Conservation (phyloP, 1,284 basidiomycete species). For the Flammula alnicola region DNA sequence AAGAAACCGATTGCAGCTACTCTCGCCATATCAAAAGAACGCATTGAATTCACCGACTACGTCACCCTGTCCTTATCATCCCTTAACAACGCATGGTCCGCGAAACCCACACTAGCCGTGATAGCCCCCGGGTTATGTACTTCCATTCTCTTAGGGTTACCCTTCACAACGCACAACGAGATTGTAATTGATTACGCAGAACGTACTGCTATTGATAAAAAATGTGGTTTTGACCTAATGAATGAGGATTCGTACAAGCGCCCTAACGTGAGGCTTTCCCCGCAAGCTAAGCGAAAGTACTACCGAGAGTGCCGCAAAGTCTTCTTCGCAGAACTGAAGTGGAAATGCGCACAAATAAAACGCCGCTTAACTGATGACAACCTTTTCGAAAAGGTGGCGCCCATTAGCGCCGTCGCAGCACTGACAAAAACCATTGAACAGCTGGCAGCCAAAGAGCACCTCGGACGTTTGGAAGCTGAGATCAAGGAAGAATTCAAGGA, state of each 20-base stretch:
- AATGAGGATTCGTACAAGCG: not conserved
- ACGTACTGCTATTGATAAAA: constrained; percentile 2
- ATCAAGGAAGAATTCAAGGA: constrained; percentile 24
- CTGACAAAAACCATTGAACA: constrained; percentile 5
- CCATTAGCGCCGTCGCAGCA: not conserved
- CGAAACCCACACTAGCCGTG: not conserved
- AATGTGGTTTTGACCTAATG: constrained; percentile 6
- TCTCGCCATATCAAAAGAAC: no score
- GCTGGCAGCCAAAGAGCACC: constrained; percentile 2
- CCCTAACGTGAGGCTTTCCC: no score
- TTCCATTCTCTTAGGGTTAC: constrained; percentile 15
- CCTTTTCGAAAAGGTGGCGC: not conserved
- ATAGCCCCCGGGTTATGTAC: constrained; percentile 3
- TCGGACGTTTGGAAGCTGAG: not conserved
- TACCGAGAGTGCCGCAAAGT: not conserved
- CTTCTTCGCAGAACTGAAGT: constrained; percentile 11
- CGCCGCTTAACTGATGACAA: not conserved
- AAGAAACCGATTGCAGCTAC: no score
- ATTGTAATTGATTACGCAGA: constrained; percentile 9
- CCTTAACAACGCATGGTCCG: constrained; percentile 1
- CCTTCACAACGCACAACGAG: constrained; percentile 14
- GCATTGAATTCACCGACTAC: no score
- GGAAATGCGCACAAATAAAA: not conserved
- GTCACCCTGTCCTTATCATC: no score
- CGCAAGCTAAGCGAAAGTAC: no score